Conservation (phyloP, 2,329 filamentous ascomycete genomes). For the Fragosphaeria purpurea region DNA sequence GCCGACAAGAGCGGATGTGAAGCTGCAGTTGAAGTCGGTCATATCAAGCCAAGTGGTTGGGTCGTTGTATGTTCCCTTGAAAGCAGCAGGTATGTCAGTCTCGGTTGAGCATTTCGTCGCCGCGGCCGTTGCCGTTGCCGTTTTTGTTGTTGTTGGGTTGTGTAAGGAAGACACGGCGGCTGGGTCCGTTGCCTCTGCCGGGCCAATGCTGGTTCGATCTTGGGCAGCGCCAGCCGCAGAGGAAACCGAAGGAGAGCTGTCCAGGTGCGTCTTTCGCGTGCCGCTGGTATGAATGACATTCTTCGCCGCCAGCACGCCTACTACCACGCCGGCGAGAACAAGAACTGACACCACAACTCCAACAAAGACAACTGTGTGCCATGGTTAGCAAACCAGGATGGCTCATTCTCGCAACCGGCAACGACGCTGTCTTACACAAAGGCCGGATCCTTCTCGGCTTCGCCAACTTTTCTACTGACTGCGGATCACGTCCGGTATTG, state of each 20-base stretch:
- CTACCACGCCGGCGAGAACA: conserved; percentile 1
- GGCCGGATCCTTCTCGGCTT: background rate
- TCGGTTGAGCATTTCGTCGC: background rate
- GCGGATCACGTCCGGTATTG: background rate
- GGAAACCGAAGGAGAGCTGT: background rate
- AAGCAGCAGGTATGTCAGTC: background rate
- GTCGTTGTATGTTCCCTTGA: conserved; percentile 4
- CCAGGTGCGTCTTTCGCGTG: background rate
- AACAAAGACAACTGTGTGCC: background rate
- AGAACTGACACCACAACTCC: background rate
- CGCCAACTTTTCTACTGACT: background rate
- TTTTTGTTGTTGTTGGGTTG: background rate
- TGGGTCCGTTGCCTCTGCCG: background rate
- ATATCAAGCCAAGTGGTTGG: conserved; percentile 44
- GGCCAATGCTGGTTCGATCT: background rate
- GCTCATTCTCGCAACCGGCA: background rate
- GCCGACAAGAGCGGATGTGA: conserved; percentile 73
- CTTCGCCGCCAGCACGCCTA: conserved; percentile 3
- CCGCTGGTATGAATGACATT: conserved; percentile 1
- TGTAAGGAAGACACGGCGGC: background rate
- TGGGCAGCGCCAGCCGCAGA: background rate
- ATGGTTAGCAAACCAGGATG: background rate
- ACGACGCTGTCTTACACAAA: background rate
- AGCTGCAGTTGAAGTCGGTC: conserved; percentile 83
- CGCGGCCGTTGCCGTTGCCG: background rate